These are phyloP conservation scores for Fusarium subtropicale DNA, from an alignment of 2,329 filamentous ascomycete genomes.

Conservation along the genomic window DNA sequence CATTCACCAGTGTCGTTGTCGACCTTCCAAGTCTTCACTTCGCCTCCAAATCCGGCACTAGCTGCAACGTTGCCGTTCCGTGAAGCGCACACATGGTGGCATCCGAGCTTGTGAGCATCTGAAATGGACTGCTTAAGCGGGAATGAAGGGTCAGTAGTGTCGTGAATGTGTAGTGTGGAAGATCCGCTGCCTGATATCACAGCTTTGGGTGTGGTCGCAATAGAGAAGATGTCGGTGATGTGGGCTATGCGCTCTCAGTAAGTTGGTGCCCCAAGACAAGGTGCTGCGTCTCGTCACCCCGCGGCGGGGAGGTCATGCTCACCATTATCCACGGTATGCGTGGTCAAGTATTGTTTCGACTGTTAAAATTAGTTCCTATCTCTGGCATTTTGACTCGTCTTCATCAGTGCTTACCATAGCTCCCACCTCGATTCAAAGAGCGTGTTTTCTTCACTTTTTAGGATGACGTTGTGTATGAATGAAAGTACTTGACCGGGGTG, in stretches of 20 bases:
- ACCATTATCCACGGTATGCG: constrained; percentile 91
- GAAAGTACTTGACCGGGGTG: constrained; percentile 31
- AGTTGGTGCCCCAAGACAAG: constrained; percentile 19
- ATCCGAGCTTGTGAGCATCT: constrained; percentile 86
- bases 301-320: constrained; percentile 53
- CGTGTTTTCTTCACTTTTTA: constrained; percentile 19
- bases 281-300: constrained; percentile 23
- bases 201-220: constrained; percentile 78
- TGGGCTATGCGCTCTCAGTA: constrained; percentile 69
- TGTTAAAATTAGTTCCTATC: constrained; percentile 53
- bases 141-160: constrained; percentile 76
- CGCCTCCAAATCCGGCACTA: constrained; percentile 89
- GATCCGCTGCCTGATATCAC: constrained; percentile 88
- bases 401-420: constrained; percentile 46
- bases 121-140: constrained; percentile 83
- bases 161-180: constrained; percentile 83
- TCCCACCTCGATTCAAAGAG: constrained; percentile 7
- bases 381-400: neutral
- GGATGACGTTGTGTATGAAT: constrained; percentile 46
- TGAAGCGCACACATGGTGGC: constrained; percentile 84
- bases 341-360: constrained; percentile 99
- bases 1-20: constrained; percentile 68
- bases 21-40: constrained; percentile 84
- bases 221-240: constrained; percentile 83
- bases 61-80: constrained; percentile 78